Evolutionary conservation across 441 rosid genomes (phyloP), one percentile per base, ranked within the genome.

Genomic region (Kokia cookei): DNA sequence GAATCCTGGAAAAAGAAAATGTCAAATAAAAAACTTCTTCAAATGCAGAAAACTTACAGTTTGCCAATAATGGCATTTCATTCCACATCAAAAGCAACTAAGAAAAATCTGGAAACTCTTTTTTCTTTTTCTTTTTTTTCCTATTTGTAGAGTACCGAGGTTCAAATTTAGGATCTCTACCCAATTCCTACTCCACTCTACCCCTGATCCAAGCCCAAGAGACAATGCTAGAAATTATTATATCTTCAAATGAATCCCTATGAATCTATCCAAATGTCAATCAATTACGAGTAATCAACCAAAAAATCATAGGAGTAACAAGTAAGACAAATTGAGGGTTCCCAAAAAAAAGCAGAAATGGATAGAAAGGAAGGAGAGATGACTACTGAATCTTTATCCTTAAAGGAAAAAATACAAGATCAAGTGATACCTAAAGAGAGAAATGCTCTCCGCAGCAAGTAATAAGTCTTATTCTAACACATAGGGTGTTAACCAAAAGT

Each of bases 1-100:
- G 93, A 87, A 78, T 94, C 99, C 99, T 96, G 96, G 68, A 86
- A 86, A 66, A 64, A 19, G 26, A 74, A 80, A 59, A 80, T 61
- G 74, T 78, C 75, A 88, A 61, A 75, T 73, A 48, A 82, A 65
- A 15, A 70, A 48, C 69, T 71, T 71, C 65, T 73, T 43, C 24
- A 55, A 51, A 76, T 57, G 75, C 59, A 51, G 60, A 45, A 66
- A 61, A 74, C 32, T 72, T 48, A 37, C 55, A 14, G 14, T 65
- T 64, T 42, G 64, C 8, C 22, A 57, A 50, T 19, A 62, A 53
- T 35, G 76, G 37, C 61, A 61, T 47, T 60, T 62, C 58, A 53
- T 13, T 32, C 50, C 26, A 32, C 45, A 7, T 29, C 48, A 73
- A 45, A 62, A 48, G 73, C 48, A 35, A 73, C 19, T 12, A 17